These are phyloP conservation scores for Populus davidiana DNA, from an alignment of 345 rosid genomes.

Conservation along the genomic window DNA sequence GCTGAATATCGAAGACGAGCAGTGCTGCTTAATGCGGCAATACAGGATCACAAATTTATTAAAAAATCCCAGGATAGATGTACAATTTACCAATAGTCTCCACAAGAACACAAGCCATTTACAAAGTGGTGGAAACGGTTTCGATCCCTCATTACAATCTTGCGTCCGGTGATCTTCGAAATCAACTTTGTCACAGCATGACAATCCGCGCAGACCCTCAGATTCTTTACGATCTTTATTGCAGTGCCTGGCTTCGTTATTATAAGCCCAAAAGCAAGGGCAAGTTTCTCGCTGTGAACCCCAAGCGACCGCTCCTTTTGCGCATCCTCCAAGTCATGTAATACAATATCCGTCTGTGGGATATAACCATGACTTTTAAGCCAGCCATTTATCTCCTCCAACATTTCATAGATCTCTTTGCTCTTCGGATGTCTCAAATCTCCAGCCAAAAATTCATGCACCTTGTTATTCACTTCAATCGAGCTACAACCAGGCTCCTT, in stretches of 20 bases:
- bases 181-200: constrained; percentile 57
- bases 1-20: not conserved
- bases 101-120: constrained; percentile 67
- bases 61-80: not conserved
- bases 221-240: constrained; percentile 61
- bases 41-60: not conserved
- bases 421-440: constrained; percentile 47
- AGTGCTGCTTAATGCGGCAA: not conserved
- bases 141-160: constrained; percentile 69
- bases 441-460: constrained; percentile 58
- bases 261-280: constrained; percentile 64
- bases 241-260: constrained; percentile 51
- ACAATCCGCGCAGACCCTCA: constrained; percentile 64
- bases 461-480: constrained; percentile 46
- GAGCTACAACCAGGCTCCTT: constrained; percentile 75
- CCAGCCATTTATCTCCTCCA: constrained; percentile 46
- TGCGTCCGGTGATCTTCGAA: constrained; percentile 57
- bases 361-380: constrained; percentile 37
- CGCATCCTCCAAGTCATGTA: constrained; percentile 47
- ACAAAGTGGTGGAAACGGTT: constrained; percentile 78
- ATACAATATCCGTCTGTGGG: constrained; percentile 43
- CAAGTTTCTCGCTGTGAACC: constrained; percentile 75
- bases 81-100: constrained; percentile 58
- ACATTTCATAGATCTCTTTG: constrained; percentile 45
- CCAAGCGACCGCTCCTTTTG: constrained; percentile 54